Conservation (phyloP, 306 rosid genomes). For the Glycine tomentella region DNA sequence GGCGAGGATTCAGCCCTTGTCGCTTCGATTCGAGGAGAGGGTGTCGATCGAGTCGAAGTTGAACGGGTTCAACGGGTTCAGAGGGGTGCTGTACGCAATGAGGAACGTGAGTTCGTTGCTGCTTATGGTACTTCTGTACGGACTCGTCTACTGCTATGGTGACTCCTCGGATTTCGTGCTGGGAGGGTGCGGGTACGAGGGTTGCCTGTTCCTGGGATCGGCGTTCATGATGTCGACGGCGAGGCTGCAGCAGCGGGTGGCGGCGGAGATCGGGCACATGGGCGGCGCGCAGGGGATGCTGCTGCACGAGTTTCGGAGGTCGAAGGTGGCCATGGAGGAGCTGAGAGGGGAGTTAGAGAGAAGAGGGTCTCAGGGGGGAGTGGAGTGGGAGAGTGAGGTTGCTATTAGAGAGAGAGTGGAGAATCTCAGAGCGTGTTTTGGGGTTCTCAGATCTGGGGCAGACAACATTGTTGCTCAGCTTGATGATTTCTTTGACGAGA, state of each 20-base stretch:
- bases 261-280: constrained; percentile 74
- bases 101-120: constrained; percentile 94
- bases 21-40: constrained; percentile 79
- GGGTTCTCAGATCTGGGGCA: constrained; percentile 89
- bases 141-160: constrained; percentile 82
- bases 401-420: constrained; percentile 84
- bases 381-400: constrained; percentile 67
- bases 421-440: constrained; percentile 77
- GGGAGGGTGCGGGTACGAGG: constrained; percentile 66
- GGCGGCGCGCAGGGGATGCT: constrained; percentile 88
- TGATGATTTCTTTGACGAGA: constrained; percentile 98
- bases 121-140: constrained; percentile 77
- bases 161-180: constrained; percentile 67
- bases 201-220: constrained; percentile 85
- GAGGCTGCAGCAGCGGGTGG: constrained; percentile 89
- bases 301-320: constrained; percentile 77
- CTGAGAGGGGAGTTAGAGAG: constrained; percentile 82
- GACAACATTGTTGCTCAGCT: constrained; percentile 87
- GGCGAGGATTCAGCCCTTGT: constrained; percentile 81
- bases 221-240: constrained; percentile 90
- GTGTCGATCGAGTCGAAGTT: constrained; percentile 88
- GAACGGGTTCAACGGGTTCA: constrained; percentile 94
- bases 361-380: not conserved
- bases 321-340: constrained; percentile 90
- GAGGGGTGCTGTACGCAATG: constrained; percentile 97